Conservation (phyloP, 352 stramenopile species). For the Globisporangium nunn region DNA sequence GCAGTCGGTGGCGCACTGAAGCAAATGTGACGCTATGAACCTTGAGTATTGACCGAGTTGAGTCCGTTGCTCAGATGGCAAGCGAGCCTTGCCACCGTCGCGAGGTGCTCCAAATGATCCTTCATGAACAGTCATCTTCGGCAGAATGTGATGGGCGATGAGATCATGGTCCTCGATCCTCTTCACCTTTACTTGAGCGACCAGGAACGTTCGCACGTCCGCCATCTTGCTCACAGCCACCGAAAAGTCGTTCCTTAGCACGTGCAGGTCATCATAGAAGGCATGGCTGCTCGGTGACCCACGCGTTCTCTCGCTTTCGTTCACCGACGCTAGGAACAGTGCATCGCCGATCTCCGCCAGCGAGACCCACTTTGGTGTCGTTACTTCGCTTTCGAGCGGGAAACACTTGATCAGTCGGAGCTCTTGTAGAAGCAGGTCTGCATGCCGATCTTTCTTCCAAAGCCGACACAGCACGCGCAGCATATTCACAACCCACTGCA, state of each 20-base stretch:
- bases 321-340: constrained; percentile 13
- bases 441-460: constrained; percentile 45
- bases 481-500: constrained; percentile 30
- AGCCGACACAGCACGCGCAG: constrained; percentile 48
- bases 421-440: constrained; percentile 43
- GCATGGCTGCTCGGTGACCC: not conserved
- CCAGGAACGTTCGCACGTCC: constrained; percentile 39
- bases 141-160: constrained; percentile 54
- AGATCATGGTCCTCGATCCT: constrained; percentile 67
- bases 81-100: not conserved
- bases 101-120: not conserved
- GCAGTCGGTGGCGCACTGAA: constrained; percentile 20
- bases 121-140: constrained; percentile 20
- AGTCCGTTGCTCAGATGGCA: not conserved
- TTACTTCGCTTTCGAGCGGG: constrained; percentile 23
- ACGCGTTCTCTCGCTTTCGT: not conserved
- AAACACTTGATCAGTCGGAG: constrained; percentile 72
- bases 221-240: constrained; percentile 15
- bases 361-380: constrained; percentile 28
- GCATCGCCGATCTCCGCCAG: constrained; percentile 33
- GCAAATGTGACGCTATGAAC: constrained; percentile 31
- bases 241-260: constrained; percentile 40
- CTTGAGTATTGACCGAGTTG: constrained; percentile 21
- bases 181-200: constrained; percentile 47
- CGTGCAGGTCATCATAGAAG: constrained; percentile 32